Evolutionary conservation across 2,329 filamentous ascomycete species (phyloP).

Genomic region (Colletotrichum truncatum): DNA sequence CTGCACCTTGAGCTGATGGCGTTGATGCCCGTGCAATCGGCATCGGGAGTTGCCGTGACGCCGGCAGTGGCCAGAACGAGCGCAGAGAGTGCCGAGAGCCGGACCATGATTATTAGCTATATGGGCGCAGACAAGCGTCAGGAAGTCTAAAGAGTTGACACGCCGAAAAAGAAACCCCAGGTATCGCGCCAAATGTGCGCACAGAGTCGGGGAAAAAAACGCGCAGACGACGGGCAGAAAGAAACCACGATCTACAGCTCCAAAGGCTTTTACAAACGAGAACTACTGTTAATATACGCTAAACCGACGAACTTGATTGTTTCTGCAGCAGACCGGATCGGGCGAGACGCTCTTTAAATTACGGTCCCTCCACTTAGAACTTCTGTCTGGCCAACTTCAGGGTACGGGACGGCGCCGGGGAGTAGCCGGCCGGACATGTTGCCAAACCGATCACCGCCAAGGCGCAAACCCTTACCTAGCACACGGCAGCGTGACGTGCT

Average conservation of each 20-base stretch:
- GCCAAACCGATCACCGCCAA: constrained; percentile 4
- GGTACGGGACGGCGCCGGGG: neutral
- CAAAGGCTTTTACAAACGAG: constrained; percentile 4
- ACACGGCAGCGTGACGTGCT: neutral
- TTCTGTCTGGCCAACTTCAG: constrained; percentile 13
- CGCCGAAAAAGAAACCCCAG: neutral
- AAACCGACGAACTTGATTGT: constrained; percentile 4
- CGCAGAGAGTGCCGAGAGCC: neutral
- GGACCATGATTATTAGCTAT: constrained; percentile 8
- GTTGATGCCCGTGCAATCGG: constrained; percentile 18
- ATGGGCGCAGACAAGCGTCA: neutral
- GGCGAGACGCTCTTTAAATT: neutral
- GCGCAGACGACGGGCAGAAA: neutral
- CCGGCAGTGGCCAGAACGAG: constrained; percentile 6
- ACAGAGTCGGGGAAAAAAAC: neutral
- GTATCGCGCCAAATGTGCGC: neutral
- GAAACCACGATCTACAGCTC: neutral
- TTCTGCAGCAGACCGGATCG: neutral
- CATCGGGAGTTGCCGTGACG: neutral
- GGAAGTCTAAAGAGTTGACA: neutral
- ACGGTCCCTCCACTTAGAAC: neutral
- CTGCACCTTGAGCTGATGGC: constrained; percentile 18
- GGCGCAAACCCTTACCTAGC: neutral
- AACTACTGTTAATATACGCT: constrained; percentile 18
- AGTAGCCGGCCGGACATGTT: constrained; percentile 6